Percentiles rank a stretch among this genome's conserved stretches.
Conservation (phyloP, 768 basidiomycete species). For the Dioszegia hungarica region DNA sequence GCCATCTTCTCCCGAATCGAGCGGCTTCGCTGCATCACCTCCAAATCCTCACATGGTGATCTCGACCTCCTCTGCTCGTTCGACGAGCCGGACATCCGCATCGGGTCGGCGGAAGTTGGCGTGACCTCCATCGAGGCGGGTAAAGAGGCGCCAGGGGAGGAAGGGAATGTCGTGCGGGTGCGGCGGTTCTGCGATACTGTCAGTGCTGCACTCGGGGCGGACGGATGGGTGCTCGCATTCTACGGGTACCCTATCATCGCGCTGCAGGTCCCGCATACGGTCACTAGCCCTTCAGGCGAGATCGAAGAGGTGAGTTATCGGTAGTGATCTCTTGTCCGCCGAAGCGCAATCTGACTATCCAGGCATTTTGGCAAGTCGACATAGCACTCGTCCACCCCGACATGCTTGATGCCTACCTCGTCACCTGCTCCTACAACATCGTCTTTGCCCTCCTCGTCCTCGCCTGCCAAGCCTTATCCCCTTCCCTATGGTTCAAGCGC, state of each 20-base stretch:
- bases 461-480: not conserved
- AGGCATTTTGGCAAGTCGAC: constrained; percentile 9
- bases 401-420: not conserved
- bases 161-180: not conserved
- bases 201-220: not conserved
- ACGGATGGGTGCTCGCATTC: constrained; percentile 3
- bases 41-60: constrained; percentile 3
- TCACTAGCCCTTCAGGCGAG: not conserved
- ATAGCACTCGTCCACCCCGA: not conserved
- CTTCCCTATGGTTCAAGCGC: not conserved
- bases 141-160: not conserved
- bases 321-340: not conserved
- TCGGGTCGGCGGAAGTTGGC: not conserved
- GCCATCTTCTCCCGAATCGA: not conserved
- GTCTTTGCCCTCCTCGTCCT: constrained; percentile 5
- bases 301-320: not conserved
- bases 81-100: not conserved
- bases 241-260: constrained; percentile 8
- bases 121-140: not conserved
- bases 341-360: not conserved
- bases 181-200: constrained; percentile 1
- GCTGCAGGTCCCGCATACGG: not conserved
- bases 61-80: constrained; percentile 6
- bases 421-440: constrained; percentile 8
- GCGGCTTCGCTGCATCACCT: constrained; percentile 1